A percentile compares a stretch with the other conserved stretches of the same genome.
Conservation (phyloP, 2,329 filamentous ascomycete species). For the Fusarium piperis region DNA sequence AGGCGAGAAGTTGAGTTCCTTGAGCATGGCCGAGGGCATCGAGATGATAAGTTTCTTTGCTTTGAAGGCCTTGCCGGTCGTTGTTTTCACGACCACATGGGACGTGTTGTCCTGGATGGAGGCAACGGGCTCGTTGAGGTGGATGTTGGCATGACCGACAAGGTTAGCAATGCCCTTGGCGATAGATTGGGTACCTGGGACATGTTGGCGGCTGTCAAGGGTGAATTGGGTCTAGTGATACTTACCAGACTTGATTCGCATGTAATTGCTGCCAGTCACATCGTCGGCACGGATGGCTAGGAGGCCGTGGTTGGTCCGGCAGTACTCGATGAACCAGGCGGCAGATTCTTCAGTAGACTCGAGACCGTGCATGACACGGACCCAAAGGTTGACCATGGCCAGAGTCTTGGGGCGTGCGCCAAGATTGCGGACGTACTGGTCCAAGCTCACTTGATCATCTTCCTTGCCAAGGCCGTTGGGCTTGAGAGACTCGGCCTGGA, state of each 20-base stretch:
- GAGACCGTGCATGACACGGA: conserved; percentile 49
- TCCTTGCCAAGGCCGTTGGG: conserved; percentile 26
- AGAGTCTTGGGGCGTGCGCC: conserved; percentile 44
- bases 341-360: conserved; percentile 50
- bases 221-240: neutral
- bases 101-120: conserved; percentile 35
- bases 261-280: conserved; percentile 48
- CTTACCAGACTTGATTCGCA: conserved; percentile 42
- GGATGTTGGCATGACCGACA: conserved; percentile 32
- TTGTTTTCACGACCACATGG: conserved; percentile 32
- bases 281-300: conserved; percentile 49
- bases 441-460: conserved; percentile 47
- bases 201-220: neutral
- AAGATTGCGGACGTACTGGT: conserved; percentile 48
- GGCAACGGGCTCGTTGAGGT: conserved; percentile 33
- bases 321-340: conserved; percentile 52
- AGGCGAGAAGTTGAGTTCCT: conserved; percentile 57
- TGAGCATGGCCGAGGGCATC: conserved; percentile 58
- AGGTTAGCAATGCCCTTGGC: conserved; percentile 41
- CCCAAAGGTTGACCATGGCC: conserved; percentile 50
- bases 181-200: conserved; percentile 39
- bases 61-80: conserved; percentile 37
- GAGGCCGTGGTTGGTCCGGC: conserved; percentile 47
- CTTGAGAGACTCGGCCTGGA: conserved; percentile 46
- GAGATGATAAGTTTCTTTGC: conserved; percentile 57